Evolutionary conservation across 1,139 yeast species (phyloP), one percentile per base, ranked within the genome.

Genomic region (Debaryomyces nepalensis): DNA sequence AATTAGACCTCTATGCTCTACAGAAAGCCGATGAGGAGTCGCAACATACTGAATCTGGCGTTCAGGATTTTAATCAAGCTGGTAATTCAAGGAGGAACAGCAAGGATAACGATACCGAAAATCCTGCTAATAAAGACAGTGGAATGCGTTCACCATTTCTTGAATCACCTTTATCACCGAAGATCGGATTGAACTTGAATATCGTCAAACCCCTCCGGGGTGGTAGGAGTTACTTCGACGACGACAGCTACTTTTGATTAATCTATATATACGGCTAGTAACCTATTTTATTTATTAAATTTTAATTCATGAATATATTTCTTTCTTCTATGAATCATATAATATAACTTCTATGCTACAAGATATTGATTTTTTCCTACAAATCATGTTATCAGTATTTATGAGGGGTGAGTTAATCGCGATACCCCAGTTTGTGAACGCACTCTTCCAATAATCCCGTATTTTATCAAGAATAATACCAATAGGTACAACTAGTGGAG

Each of bases 141-240:
- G n/a, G n/a, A n/a, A n/a, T n/a, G n/a, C n/a, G n/a, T n/a, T n/a
- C n/a, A n/a, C n/a, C n/a, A n/a, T n/a, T n/a, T n/a, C n/a, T n/a
- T 9, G 36, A 33, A 4, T 55, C 64, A 4, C 60, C 61, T 3
- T 33, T 45, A 1, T 63, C 70, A 5, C 70, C 73, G 15, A 63
- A 58, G 37, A 52, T 68, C 16, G 84, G 84, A 0, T 63, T 81
- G 42, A 78, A 79, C 55, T 60, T 80, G 44, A 66, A 82, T 45
- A 84, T 84, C 16, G 81, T 85, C 31, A 83, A 82, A 58, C 91
- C 93, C 1, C 58, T 84, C 45, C 68, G 86, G 39, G 87, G 87
- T 2, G 85, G 85, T 3, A 59, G 58, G 3, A 41, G 32, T 29
- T 44, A 40, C 21, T 21, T 16, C 9, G 39, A 34, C 10, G 39